Evolutionary conservation across 148 eudicot genomes (phyloP), one percentile per base, ranked within the genome.

Genomic region (Bassia scoparia): DNA sequence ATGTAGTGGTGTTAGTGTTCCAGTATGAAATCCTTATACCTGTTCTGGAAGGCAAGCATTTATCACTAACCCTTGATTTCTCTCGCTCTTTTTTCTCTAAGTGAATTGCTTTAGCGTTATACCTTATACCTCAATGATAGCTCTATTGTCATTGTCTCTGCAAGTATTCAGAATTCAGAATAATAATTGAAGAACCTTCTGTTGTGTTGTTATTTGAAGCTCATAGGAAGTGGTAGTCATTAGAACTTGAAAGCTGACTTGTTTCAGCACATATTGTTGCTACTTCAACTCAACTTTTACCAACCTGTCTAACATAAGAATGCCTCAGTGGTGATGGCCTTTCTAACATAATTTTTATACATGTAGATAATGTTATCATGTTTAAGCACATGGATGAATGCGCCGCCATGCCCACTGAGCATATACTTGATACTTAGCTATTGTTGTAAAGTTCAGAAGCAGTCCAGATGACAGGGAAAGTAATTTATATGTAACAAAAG

Each of bases 301-400:
- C n/a, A n/a, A n/a, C n/a, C n/a, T n/a, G n/a, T n/a, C n/a, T n/a
- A n/a, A n/a, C n/a, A n/a, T n/a, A n/a, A n/a, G n/a, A n/a, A n/a
- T n/a, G n/a, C n/a, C n/a, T n/a, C n/a, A n/a, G n/a, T n/a, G n/a
- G n/a, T n/a, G n/a, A n/a, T n/a, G n/a, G n/a, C n/a, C n/a, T n/a
- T n/a, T n/a, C n/a, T n/a, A n/a, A n/a, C n/a, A n/a, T n/a, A n/a
- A n/a, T n/a, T n/a, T n/a, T n/a, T n/a, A 20, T 33, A 61, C 59
- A 29, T 30, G 71, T 72, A 71, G 48, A 82, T 44, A 67, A 82
- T 54, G 67, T 82, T 79, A 79, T 82, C 80, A 11, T 64, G 59
- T 54, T 65, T 61, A 41, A 59, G 78, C 76, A 78, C 74, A 70
- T 69, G 73, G 77, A 49, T 66, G 78, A 70, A 71, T 74, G 79